phyloP scores from a whole-genome alignment of 2,329 filamentous ascomycete species.

The Diaporthe eres region DNA sequence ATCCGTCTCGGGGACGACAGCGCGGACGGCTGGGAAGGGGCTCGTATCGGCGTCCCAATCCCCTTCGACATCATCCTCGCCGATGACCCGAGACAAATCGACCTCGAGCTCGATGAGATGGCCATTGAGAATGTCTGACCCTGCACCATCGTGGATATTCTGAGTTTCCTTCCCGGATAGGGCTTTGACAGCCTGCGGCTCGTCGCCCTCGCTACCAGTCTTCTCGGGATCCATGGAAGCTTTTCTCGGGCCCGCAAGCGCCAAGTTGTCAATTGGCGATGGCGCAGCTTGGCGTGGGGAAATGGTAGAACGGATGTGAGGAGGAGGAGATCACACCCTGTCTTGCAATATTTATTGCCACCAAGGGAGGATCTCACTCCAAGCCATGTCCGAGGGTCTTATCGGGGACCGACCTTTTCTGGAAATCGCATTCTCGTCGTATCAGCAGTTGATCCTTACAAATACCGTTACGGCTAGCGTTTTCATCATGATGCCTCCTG shows the following conservation, averaged over 20 bases:
- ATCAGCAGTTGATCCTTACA: background rate
- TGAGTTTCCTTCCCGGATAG: constrained; percentile 26
- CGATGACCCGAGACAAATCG: constrained; percentile 48
- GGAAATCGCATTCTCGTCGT: background rate
- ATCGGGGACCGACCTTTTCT: background rate
- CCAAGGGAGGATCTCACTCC: background rate
- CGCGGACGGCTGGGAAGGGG: constrained; percentile 51
- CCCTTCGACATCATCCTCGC: constrained; percentile 48
- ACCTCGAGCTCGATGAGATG: constrained; percentile 52
- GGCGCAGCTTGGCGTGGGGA: constrained; percentile 16
- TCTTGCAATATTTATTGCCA: constrained; percentile 10
- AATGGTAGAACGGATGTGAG: background rate
- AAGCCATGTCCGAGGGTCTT: background rate
- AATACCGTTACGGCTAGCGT: background rate
- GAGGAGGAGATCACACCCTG: background rate
- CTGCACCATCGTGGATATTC: constrained; percentile 14
- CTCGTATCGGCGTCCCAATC: constrained; percentile 50
- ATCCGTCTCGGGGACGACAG: constrained; percentile 52
- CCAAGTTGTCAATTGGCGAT: constrained; percentile 3
- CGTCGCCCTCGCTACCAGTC: constrained; percentile 24
- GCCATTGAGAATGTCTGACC: constrained; percentile 43
- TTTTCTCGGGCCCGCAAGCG: background rate
- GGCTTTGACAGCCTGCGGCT: background rate
- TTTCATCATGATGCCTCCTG: background rate
- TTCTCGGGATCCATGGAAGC: constrained; percentile 31